Base-by-base conservation (phyloP, 306 rosid genomes). In the Mimosa bimucronata region DNA sequence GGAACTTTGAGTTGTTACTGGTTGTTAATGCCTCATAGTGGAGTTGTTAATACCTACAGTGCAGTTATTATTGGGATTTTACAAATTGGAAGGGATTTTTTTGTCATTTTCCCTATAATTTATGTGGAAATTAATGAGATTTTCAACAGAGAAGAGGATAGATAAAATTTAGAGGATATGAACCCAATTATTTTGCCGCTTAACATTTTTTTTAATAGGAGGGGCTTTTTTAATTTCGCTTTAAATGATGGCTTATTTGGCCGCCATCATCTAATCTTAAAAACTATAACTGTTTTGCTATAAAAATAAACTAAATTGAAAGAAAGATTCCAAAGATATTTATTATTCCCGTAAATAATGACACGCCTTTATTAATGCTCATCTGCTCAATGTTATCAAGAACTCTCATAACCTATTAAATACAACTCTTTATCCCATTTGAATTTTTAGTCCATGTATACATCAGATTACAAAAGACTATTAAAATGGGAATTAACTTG, bases 181-280 rank as follows among this genome's bases (percentile, higher is more conserved):
- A 6, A 34, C 38, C 38, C 38, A 34, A 34, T 6, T 34, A 34
- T 34, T 34, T 34, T 3, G 3, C 38, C 38, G 3, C 38, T 34
- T 34, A 34, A 34, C 38, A 34, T 34, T 34, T 34, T 34, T 34
- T 34, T 34, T n/a, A n/a, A 7, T n/a, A 55, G 6, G 2, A 5
- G 21, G 31, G 65, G 70, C 26, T 58, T 75, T 73, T 78, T 55
- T 29, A 3, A 44, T 67, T 48, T 73, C 57, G 77, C 71, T 81
- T 81, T 71, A 71, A 58, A 81, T 78, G 74, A 65, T 78, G 41
- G 29, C 80, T 77, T 21, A 46, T 15, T 70, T 86, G 42, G 48
- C 75, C 64, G n/a, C 85, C 85, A 74, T 62, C 67, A 18, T 29
- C 75, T 48, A 46, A 34, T 53, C 55, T 41, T 69, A 42, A 70